Percentiles rank a stretch among this genome's conserved stretches.
Evolutionary conservation across 768 basidiomycete genomes (phyloP).

Genomic region (Hortiboletus campestris): DNA sequence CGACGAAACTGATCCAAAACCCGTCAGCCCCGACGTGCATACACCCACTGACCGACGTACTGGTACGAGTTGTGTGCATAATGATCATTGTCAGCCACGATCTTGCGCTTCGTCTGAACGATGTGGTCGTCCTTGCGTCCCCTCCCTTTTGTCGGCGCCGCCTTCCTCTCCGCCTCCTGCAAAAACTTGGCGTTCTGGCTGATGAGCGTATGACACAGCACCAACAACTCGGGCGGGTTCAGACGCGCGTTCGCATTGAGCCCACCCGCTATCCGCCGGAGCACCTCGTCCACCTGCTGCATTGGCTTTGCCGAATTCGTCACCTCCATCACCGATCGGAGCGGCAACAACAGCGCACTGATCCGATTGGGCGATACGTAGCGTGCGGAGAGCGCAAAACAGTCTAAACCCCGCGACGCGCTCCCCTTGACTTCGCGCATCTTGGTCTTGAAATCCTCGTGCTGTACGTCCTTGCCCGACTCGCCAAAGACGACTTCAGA

Average conservation of each 20-base stretch:
- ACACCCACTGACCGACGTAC: constrained; percentile 37
- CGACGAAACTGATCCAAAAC: constrained; percentile 61
- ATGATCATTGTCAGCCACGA: constrained; percentile 54
- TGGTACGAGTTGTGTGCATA: constrained; percentile 87
- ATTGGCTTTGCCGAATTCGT: constrained; percentile 79
- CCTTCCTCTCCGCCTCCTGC: constrained; percentile 48
- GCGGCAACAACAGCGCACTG: constrained; percentile 70
- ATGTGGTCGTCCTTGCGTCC: constrained; percentile 52
- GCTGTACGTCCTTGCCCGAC: constrained; percentile 83
- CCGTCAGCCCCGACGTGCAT: neutral
- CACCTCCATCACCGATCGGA: constrained; percentile 82
- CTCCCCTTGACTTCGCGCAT: constrained; percentile 89
- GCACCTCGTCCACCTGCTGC: constrained; percentile 83
- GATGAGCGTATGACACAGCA: constrained; percentile 85
- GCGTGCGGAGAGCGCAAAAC: constrained; percentile 78
- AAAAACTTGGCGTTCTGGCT: constrained; percentile 89
- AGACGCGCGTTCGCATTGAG: constrained; percentile 81
- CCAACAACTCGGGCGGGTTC: constrained; percentile 65
- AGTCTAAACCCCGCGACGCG: constrained; percentile 80
- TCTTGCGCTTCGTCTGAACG: constrained; percentile 76
- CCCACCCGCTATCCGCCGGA: constrained; percentile 79
- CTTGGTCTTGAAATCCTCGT: constrained; percentile 92
- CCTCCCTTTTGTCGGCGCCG: constrained; percentile 32
- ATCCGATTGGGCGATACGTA: constrained; percentile 75
- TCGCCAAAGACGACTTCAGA: constrained; percentile 93